A percentile compares a stretch with the other conserved stretches of the same genome.
Evolutionary conservation across 2,329 filamentous ascomycete genomes (phyloP).

Genomic region (Penicillium freii): DNA sequence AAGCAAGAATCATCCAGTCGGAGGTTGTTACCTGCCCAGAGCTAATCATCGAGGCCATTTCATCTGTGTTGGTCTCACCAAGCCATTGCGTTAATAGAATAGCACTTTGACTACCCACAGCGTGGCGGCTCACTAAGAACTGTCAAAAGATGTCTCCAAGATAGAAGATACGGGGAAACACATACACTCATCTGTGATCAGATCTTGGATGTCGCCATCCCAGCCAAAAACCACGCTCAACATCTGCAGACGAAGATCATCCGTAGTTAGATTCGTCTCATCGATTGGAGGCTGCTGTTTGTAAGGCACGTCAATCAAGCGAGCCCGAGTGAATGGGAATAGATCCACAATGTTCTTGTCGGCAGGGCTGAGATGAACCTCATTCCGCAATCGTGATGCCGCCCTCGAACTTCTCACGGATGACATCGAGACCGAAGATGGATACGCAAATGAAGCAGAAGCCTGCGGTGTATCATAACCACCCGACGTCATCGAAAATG

Average conservation of each 20-base stretch:
- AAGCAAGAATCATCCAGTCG: conserved; percentile 94
- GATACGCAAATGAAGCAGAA: conserved; percentile 46
- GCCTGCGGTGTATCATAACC: conserved; percentile 36
- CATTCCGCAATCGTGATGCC: conserved; percentile 72
- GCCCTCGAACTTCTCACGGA: conserved; percentile 44
- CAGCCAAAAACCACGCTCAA: conserved; percentile 92
- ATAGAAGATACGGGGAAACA: conserved; percentile 7
- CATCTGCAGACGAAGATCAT: conserved; percentile 87
- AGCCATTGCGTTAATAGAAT: conserved; percentile 92
- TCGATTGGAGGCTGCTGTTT: conserved; percentile 63
- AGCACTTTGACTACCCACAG: conserved; percentile 68
- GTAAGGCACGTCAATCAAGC: conserved; percentile 80
- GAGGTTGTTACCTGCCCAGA: conserved; percentile 86
- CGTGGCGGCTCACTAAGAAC: conserved; percentile 62
- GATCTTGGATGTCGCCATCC: conserved; percentile 75
- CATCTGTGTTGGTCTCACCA: conserved; percentile 76
- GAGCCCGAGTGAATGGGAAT: conserved; percentile 79
- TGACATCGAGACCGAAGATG: conserved; percentile 48
- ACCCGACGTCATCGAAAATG: conserved; percentile 45
- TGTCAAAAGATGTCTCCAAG: conserved; percentile 14
- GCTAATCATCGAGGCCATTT: conserved; percentile 71
- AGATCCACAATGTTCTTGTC: conserved; percentile 72
- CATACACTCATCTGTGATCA: conserved; percentile 78
- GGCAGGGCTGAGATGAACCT: conserved; percentile 74
- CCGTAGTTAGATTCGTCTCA: conserved; percentile 61